Evolutionary conservation across 768 basidiomycete species (phyloP).

Genomic region (Gloeophyllum trabeum): DNA sequence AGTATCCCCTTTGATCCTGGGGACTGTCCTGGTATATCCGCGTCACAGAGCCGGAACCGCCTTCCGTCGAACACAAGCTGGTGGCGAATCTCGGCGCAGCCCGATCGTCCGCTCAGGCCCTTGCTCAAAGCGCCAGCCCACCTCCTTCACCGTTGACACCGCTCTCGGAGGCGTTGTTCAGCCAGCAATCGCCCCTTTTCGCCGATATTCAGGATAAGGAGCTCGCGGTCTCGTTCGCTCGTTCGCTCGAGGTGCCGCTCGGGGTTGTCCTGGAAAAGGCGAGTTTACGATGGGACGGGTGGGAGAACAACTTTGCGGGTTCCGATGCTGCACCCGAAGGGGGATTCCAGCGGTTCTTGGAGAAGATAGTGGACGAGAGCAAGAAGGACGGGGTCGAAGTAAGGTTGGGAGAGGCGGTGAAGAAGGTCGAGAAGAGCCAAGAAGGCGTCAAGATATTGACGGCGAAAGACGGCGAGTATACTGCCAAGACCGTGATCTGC

Average conservation of each 20-base stretch:
- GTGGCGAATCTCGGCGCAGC: background rate
- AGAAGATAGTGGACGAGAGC: background rate
- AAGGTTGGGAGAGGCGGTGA: background rate
- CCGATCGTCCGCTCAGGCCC: background rate
- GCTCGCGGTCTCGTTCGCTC: background rate
- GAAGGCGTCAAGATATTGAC: background rate
- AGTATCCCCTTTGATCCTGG: too few species aligned
- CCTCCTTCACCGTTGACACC: background rate
- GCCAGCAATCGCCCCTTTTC: background rate
- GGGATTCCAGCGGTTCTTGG: background rate
- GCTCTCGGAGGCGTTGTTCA: background rate
- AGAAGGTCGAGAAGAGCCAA: background rate
- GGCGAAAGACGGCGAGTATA: background rate
- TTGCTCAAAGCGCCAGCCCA: background rate
- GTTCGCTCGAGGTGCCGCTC: background rate
- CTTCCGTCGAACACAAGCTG: background rate
- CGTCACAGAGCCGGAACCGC: background rate
- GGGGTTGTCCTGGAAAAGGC: background rate
- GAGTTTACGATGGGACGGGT: background rate
- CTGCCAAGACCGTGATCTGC: background rate
- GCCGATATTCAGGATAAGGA: background rate
- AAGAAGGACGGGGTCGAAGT: background rate
- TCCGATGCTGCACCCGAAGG: conserved; percentile 1
- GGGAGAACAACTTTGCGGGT: background rate
- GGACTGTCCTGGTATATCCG: too few species aligned